Conservation (phyloP, 2,329 filamentous ascomycete species). For the Botrytis tulipae region DNA sequence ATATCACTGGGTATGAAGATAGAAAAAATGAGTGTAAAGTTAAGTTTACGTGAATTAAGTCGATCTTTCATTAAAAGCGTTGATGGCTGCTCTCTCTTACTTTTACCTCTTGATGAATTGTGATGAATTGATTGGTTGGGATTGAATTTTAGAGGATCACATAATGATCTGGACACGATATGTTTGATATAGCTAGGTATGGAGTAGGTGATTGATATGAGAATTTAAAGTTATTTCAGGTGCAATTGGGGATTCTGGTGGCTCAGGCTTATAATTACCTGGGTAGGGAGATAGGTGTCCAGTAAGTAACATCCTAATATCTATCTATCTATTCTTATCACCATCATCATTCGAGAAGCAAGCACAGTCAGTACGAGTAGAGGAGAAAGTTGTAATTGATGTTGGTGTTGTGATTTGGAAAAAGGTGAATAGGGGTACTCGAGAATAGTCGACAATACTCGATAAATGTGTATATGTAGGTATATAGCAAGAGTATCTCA, state of each 20-base stretch:
- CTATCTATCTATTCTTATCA: background rate
- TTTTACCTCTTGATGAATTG: background rate
- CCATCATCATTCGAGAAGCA: background rate
- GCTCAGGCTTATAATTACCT: too few relatives aligned
- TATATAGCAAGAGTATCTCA: background rate
- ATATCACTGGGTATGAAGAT: background rate
- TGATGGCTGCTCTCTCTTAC: background rate
- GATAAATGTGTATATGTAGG: too few relatives aligned
- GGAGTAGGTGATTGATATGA: background rate
- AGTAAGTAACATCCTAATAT: background rate
- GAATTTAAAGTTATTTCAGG: background rate
- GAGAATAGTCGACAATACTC: too few relatives aligned
- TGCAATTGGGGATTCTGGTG: background rate
- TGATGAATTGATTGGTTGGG: background rate
- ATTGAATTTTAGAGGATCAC: background rate
- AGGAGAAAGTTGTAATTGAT: background rate
- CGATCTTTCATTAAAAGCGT: background rate
- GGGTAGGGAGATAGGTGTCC: background rate
- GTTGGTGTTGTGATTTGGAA: background rate
- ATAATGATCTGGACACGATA: background rate
- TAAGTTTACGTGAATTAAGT: background rate
- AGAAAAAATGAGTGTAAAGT: conserved; percentile 9
- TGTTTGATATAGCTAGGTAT: background rate
- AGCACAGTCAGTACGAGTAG: background rate
- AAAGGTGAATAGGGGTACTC: background rate